Base-by-base conservation (phyloP, 305 asterid genomes). In the Fraxinus sp. region DNA sequence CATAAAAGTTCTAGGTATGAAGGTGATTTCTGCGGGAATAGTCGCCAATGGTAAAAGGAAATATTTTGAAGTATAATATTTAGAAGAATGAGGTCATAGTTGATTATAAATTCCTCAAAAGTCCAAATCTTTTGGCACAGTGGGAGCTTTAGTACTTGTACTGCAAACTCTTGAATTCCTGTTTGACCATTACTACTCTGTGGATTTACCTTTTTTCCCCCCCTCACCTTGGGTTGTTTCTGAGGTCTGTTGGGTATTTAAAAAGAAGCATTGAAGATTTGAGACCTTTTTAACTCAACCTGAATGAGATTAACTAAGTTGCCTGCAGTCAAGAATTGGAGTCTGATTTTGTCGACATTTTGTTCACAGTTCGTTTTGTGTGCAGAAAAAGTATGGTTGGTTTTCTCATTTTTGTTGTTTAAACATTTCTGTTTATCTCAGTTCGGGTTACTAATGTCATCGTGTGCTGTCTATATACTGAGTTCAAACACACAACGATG, bases 1-100 rank as follows among this genome's bases (percentile, higher is more conserved):
- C 86, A 86, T 83, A 93, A 92, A 90, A 90, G 89, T 83, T 85
- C 93, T 32, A 92, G 94, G 86, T 85, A 82, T 85, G 89, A 88
- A 80, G 89, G 89, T 46, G 84, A 90, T 84, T 79, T 85, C 32
- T 81, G 83, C 80, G 86, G 90, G 68, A 80, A 83, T 78, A 78
- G 83, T 83, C 82, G 33, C 72, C 82, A 80, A 80, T 83, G 85
- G 84, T 89, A 77, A 87, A 84, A 52, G 64, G 75, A 66, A 57
- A 80, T 46, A 46, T 46, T 46, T 39, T 37, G 44, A 37, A 37
- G 44, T 8, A 39, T 39, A 80, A 80, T 78, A 28, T 79, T 57
- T 84, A 66, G 49, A 76, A 75, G 57, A 81, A 46, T 82, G 70
- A 72, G 33, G 77, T 70, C 76, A 36, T 77, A 80, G 79, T 81